Evolutionary conservation across 2,329 filamentous ascomycete genomes (phyloP), one percentile per base, ranked within the genome.

Genomic region (Blumeria hordei): DNA sequence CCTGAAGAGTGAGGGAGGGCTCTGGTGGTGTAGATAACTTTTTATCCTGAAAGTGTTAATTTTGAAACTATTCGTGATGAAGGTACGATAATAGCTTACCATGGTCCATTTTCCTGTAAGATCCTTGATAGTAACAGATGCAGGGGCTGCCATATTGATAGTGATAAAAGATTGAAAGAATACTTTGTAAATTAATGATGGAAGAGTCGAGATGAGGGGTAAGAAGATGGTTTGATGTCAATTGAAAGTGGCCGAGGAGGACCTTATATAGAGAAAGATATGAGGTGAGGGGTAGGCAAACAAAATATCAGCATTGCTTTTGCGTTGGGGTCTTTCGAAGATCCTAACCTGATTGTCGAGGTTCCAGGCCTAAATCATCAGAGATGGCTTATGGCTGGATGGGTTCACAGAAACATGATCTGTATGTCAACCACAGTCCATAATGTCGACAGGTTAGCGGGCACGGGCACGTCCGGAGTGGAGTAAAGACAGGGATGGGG

Each of bases 1-100:
- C 73, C 72, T 78, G 75, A 64, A 80, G 69, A 45, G 70, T 65
- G 49, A 85, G 74, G 57, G 82, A 69, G 1, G 73, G 64, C 55
- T 81, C 77, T 34, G 73, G 68, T 57, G 74, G 67, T 60, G 78
- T 74, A 57, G 77, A 80, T 59, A 80, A 66, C 56, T 68, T 67
- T 65, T 78, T 77, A 69, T 83, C 80, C 78, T 81, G 60, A 35
- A 59, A 16, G n/a, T 32, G 49, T 41, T 28, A 32, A 44, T 34
- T 9, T 28, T 8, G 34, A 10, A 47, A 37, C 37, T 32, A 28
- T 11, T 36, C 21, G 11, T 32, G 11, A 12, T 34, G 18, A 21
- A 43, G 28, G n/a, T 36, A 28, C 14, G 33, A 60, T 14, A 10
- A 10, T 14, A n/a, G 10, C 66, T 55, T 66, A 74, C 74, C 71